Evolutionary conservation across 495 filamentous ascomycete genomes (phyloP).

Genomic region (Penicillium lagena): DNA sequence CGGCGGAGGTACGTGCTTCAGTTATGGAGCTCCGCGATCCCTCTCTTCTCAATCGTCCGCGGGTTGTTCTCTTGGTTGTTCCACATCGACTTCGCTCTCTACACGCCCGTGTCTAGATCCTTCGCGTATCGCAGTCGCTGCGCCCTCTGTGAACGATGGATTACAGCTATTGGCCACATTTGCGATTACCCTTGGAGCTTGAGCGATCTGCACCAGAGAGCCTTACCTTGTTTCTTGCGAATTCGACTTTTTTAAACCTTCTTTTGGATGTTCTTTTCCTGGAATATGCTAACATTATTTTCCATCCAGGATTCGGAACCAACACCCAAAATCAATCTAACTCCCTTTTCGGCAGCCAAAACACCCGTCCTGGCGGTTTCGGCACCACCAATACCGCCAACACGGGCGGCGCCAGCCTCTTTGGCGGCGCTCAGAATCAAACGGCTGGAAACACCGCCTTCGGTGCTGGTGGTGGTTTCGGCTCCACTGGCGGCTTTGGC

Average conservation of each 20-base stretch:
- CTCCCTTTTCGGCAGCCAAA: slow-evolving; percentile 34
- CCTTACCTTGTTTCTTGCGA: slow-evolving; percentile 3
- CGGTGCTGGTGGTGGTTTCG: slow-evolving; percentile 16
- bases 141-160: too few species aligned
- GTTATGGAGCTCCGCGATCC: slow-evolving; percentile 26
- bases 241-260: slow-evolving; percentile 12
- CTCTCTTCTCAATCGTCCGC: slow-evolving; percentile 11
- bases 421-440: slow-evolving; percentile 31
- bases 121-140: too few species aligned
- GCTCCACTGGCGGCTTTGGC: slow-evolving; percentile 26
- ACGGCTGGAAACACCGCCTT: slow-evolving; percentile 40
- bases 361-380: slow-evolving; percentile 35
- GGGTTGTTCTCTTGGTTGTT: neutral
- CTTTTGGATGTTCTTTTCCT: neutral
- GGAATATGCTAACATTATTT: slow-evolving; percentile 10
- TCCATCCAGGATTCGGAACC: slow-evolving; percentile 31
- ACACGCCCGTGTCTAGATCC: too few species aligned
- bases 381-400: slow-evolving; percentile 33
- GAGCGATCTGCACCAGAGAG: slow-evolving; percentile 12
- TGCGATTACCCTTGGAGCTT: neutral
- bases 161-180: neutral
- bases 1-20: slow-evolving; percentile 48
- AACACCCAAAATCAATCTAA: slow-evolving; percentile 26
- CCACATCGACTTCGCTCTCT: neutral
- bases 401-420: slow-evolving; percentile 39